Evolutionary conservation across 2,329 filamentous ascomycete genomes (phyloP).

Genomic region (Hypocrella siamensis): DNA sequence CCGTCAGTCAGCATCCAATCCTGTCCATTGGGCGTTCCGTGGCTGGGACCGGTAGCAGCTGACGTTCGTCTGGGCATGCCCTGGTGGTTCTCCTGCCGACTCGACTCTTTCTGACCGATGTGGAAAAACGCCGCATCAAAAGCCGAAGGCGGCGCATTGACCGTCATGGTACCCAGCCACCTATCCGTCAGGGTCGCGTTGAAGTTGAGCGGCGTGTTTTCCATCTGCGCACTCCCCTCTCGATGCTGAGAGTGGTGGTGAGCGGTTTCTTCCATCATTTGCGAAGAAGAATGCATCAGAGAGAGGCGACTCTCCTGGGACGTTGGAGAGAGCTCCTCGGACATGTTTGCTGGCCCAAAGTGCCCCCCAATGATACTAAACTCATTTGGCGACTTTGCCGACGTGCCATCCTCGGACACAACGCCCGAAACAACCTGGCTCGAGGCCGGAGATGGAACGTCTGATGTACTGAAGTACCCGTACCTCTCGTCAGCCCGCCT

Average conservation of each 20-base stretch:
- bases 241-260: background rate
- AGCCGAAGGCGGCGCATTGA: background rate
- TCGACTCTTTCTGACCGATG: background rate
- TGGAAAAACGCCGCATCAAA: conserved; percentile 3
- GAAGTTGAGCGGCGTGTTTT: conserved; percentile 8
- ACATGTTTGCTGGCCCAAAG: conserved; percentile 13
- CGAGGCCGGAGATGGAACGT: conserved; percentile 38
- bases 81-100: conserved; percentile 9
- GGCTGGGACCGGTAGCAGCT: conserved; percentile 4
- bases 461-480: conserved; percentile 50
- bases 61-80: background rate
- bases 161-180: conserved; percentile 7
- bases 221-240: conserved; percentile 1
- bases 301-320: conserved; percentile 5
- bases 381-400: conserved; percentile 11
- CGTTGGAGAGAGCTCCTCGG: conserved; percentile 2
- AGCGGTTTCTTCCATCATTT: conserved; percentile 1
- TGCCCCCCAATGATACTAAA: conserved; percentile 18
- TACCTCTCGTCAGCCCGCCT: conserved; percentile 66
- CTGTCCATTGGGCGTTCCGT: conserved; percentile 25
- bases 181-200: conserved; percentile 9
- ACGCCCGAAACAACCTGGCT: conserved; percentile 14
- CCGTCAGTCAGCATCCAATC: conserved; percentile 44
- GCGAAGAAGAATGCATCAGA: conserved; percentile 3
- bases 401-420: conserved; percentile 12